These are phyloP conservation scores for Fonsecaea pedrosoi DNA, from an alignment of 2,329 filamentous ascomycete genomes.

Conservation along the genomic window DNA sequence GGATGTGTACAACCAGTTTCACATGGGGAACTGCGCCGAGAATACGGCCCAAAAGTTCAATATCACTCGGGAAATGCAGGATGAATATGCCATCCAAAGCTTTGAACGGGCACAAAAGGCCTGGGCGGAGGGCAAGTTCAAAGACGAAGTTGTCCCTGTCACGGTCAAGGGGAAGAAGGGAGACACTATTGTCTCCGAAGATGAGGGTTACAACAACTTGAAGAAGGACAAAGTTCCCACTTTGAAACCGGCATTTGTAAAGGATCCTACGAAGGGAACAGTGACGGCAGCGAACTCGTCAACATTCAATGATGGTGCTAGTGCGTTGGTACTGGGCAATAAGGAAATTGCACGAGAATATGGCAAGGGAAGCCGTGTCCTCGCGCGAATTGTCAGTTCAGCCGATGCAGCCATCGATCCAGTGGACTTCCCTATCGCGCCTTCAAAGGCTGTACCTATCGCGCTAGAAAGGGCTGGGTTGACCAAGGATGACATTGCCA, in stretches of 20 bases:
- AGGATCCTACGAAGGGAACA: constrained; percentile 77
- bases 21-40: constrained; percentile 98
- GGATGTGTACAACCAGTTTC: constrained; percentile 95
- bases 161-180: constrained; percentile 85
- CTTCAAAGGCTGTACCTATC: constrained; percentile 88
- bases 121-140: constrained; percentile 82
- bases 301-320: constrained; percentile 92
- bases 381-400: constrained; percentile 84
- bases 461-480: constrained; percentile 89
- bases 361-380: constrained; percentile 75
- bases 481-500: constrained; percentile 84
- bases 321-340: constrained; percentile 83
- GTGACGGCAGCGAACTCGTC: constrained; percentile 95
- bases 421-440: constrained; percentile 93
- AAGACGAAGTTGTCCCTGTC: constrained; percentile 88
- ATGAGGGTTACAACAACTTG: constrained; percentile 88
- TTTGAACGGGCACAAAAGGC: constrained; percentile 90
- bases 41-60: constrained; percentile 87
- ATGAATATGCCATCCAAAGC: constrained; percentile 85
- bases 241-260: constrained; percentile 88
- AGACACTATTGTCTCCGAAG: constrained; percentile 76
- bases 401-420: constrained; percentile 90
- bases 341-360: constrained; percentile 81
- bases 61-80: constrained; percentile 84
- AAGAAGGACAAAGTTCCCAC: constrained; percentile 85